Evolutionary conservation across 148 eudicot genomes (phyloP).

Genomic region (Rhododendron griersonianum): DNA sequence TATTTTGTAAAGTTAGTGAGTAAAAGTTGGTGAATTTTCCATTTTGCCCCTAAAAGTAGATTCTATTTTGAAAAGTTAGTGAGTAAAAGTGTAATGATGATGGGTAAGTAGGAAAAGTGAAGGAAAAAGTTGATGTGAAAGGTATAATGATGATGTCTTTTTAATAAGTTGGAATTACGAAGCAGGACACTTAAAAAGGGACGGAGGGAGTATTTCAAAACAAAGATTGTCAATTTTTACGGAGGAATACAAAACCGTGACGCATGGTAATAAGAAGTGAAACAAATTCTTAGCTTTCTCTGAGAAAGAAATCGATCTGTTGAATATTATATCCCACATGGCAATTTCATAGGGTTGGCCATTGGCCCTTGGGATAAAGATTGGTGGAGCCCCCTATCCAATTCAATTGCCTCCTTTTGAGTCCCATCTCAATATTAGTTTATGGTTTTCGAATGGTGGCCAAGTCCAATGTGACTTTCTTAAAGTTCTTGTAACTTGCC

Average conservation of each 20-base stretch:
- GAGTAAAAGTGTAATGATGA: too few species aligned
- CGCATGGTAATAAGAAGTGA: not conserved
- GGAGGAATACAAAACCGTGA: not conserved
- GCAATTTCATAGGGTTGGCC: not conserved
- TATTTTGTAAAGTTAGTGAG: too few species aligned
- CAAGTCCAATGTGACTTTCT: not conserved
- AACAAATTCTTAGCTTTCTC: not conserved
- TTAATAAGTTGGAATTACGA: too few species aligned
- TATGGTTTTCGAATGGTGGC: not conserved
- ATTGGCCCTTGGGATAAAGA: not conserved
- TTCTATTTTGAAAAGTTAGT: too few species aligned
- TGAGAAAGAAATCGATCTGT: not conserved
- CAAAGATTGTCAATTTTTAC: not conserved
- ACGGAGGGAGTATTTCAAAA: not conserved
- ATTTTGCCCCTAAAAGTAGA: too few species aligned
- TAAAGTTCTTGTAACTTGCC: not conserved
- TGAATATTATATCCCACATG: not conserved
- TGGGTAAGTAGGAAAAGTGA: too few species aligned
- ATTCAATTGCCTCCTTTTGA: not conserved
- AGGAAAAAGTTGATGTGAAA: too few species aligned
- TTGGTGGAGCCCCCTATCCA: not conserved
- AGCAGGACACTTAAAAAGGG: too few species aligned
- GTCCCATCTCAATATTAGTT: not conserved
- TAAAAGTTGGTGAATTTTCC: too few species aligned
- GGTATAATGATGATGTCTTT: too few species aligned